Percentiles rank a stretch among this genome's conserved stretches.
phyloP scores from a whole-genome alignment of 352 stramenopile species.

The Aphanomyces invadans region DNA sequence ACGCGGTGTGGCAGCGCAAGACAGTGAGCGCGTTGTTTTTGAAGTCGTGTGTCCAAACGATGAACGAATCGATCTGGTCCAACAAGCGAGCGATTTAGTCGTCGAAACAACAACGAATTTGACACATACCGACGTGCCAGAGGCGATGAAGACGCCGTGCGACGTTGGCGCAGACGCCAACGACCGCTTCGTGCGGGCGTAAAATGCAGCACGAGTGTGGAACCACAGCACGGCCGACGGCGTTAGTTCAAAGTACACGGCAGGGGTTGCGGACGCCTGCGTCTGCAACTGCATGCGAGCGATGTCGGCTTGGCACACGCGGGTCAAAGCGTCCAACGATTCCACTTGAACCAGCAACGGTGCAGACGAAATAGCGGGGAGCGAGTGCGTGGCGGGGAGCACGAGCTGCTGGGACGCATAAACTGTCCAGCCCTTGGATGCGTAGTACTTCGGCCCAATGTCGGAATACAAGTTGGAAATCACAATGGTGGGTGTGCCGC shows the following conservation, averaged over 20 bases:
- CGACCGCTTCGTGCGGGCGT: background rate
- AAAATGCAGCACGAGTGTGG: background rate
- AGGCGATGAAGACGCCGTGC: background rate
- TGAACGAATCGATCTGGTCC: background rate
- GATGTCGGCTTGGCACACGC: background rate
- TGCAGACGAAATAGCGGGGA: background rate
- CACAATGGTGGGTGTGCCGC: background rate
- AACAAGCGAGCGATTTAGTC: background rate
- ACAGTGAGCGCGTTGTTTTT: background rate
- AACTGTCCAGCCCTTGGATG: background rate
- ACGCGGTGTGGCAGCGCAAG: background rate
- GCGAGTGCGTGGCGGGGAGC: background rate
- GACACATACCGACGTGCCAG: background rate
- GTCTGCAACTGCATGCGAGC: background rate
- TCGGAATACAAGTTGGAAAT: conserved; percentile 20
- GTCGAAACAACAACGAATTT: background rate
- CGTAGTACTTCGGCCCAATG: conserved; percentile 7
- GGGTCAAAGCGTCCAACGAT: background rate
- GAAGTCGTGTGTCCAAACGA: conserved; percentile 15
- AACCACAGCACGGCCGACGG: background rate
- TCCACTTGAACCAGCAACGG: background rate
- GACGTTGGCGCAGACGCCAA: background rate
- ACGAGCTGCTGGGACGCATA: background rate
- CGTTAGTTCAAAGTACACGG: conserved; percentile 2
- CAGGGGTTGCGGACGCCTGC: background rate